These are phyloP conservation scores for Plasmodium cynomolgi DNA, from an alignment of 169 alveolate genomes.

Conservation along the genomic window DNA sequence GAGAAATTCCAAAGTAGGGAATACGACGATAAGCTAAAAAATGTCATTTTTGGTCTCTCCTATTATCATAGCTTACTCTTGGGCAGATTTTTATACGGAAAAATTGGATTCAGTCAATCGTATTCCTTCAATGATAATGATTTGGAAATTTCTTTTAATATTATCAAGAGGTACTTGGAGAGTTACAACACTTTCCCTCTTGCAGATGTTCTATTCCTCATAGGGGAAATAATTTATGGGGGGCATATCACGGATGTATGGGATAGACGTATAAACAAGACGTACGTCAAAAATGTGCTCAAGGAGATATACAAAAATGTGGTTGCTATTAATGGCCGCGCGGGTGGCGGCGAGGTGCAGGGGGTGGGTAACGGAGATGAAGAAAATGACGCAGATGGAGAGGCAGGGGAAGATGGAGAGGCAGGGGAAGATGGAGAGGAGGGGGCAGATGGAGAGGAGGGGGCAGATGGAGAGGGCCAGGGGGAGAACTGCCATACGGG, in stretches of 20 bases:
- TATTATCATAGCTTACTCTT: slow-evolving; percentile 96
- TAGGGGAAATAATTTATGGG: slow-evolving; percentile 98
- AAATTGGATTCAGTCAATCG: slow-evolving; percentile 95
- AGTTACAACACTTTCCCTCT: slow-evolving; percentile 94
- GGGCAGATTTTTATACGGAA: slow-evolving; percentile 97
- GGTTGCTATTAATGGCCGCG: slow-evolving; percentile 18
- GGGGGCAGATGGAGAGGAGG: neutral
- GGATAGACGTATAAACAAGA: slow-evolving; percentile 96
- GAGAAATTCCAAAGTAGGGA: slow-evolving; percentile 84
- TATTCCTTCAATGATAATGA: slow-evolving; percentile 98
- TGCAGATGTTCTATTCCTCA: slow-evolving; percentile 95
- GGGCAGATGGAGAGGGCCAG: neutral
- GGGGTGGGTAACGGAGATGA: neutral
- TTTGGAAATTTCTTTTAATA: slow-evolving; percentile 95
- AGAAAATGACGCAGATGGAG: neutral
- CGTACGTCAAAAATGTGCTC: slow-evolving; percentile 83
- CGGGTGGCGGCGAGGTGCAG: neutral
- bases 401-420: neutral
- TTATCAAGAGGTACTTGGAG: slow-evolving; percentile 91
- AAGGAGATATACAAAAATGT: slow-evolving; percentile 57
- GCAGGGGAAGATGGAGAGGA: neutral
- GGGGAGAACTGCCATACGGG: too few species aligned
- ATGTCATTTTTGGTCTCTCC: slow-evolving; percentile 94
- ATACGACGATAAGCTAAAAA: slow-evolving; percentile 94
- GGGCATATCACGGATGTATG: slow-evolving; percentile 98